Evolutionary conservation across 495 filamentous ascomycete genomes (phyloP).

Genomic region (Astrothelium macrocarpum): DNA sequence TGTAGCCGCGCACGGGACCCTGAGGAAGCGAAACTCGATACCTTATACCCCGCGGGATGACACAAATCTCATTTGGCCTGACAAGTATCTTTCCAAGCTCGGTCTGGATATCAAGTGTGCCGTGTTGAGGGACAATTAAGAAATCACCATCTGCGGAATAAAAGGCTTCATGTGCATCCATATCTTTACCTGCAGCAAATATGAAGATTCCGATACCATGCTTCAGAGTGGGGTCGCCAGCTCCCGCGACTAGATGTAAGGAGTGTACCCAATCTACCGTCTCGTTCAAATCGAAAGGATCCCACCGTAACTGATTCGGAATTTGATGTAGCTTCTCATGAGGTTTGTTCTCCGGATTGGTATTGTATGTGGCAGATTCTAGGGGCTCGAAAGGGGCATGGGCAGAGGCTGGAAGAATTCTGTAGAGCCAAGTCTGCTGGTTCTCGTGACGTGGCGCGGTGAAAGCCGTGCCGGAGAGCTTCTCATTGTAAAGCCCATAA

Average conservation of each 20-base stretch:
- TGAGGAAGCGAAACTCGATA: slow-evolving; percentile 61
- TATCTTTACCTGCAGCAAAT: slow-evolving; percentile 71
- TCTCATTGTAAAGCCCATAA: slow-evolving; percentile 80
- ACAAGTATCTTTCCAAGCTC: slow-evolving; percentile 77
- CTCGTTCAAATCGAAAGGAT: slow-evolving; percentile 71
- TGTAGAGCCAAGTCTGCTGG: slow-evolving; percentile 89
- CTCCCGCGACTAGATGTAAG: slow-evolving; percentile 66
- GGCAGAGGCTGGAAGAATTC: slow-evolving; percentile 73
- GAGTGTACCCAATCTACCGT: slow-evolving; percentile 71
- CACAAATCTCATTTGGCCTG: slow-evolving; percentile 78
- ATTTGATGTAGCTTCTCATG: slow-evolving; percentile 49
- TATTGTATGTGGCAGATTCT: slow-evolving; percentile 46
- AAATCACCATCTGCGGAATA: slow-evolving; percentile 90
- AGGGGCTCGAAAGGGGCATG: slow-evolving; percentile 62
- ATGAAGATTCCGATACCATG: slow-evolving; percentile 71
- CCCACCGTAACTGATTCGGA: slow-evolving; percentile 87
- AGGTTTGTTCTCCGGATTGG: slow-evolving; percentile 36
- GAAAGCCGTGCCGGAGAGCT: slow-evolving; percentile 89
- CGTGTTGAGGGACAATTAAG: slow-evolving; percentile 75
- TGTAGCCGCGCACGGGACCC: slow-evolving; percentile 68
- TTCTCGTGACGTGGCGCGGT: slow-evolving; percentile 85
- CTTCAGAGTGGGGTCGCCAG: slow-evolving; percentile 75
- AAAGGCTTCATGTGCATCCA: slow-evolving; percentile 62
- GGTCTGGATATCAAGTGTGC: slow-evolving; percentile 74
- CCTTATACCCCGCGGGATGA: slow-evolving; percentile 75